These are phyloP conservation scores for Detonula confervacea DNA, from an alignment of 352 stramenopile genomes.

Conservation along the genomic window DNA sequence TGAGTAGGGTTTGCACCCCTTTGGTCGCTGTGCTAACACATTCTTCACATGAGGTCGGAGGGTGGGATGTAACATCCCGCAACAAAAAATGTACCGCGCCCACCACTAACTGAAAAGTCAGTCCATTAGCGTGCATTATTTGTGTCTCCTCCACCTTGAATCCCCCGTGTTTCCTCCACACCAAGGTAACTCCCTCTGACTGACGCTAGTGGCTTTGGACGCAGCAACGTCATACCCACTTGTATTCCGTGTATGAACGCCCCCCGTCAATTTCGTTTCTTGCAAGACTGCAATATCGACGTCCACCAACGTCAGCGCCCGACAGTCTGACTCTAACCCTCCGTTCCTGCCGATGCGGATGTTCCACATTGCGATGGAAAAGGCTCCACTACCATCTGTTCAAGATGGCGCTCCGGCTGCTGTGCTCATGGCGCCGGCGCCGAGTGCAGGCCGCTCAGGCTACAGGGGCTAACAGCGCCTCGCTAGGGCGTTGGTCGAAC, in stretches of 20 bases:
- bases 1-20: slow-evolving; percentile 15
- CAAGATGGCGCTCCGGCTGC: neutral
- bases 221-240: slow-evolving; percentile 2
- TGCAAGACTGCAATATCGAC: slow-evolving; percentile 14
- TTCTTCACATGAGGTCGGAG: neutral
- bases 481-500: neutral
- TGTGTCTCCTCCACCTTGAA: slow-evolving; percentile 7
- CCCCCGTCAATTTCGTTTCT: slow-evolving; percentile 6
- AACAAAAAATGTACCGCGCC: neutral
- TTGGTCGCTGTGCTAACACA: neutral
- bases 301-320: neutral
- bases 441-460: neutral
- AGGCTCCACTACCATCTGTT: neutral
- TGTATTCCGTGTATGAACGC: neutral
- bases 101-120: slow-evolving; percentile 2
- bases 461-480: neutral
- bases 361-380: slow-evolving; percentile 2
- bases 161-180: neutral
- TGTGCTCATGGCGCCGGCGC: neutral
- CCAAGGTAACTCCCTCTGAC: slow-evolving; percentile 2
- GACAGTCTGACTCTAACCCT: neutral
- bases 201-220: neutral
- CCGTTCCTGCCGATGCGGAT: slow-evolving; percentile 8
- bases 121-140: neutral
- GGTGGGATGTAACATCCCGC: slow-evolving; percentile 20